A percentile compares a stretch with the other conserved stretches of the same genome.
phyloP scores from a whole-genome alignment of 2,329 filamentous ascomycete genomes.

The Lojkania enalia region DNA sequence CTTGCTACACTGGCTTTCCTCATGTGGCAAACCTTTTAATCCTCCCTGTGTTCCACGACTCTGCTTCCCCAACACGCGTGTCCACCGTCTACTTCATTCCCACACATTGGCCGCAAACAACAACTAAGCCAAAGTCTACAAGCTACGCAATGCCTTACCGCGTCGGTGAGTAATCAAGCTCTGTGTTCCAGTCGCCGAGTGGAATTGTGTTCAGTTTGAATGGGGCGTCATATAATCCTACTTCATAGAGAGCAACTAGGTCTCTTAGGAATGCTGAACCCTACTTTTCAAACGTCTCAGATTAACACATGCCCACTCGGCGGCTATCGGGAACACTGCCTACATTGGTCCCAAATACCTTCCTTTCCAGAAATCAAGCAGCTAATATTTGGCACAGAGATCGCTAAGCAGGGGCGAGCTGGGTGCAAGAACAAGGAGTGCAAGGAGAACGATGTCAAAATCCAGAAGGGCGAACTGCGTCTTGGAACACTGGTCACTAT shows the following conservation, averaged over 20 bases:
- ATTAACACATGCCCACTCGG: background rate
- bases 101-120: background rate
- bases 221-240: too few relatives aligned
- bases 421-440: conserved; percentile 73
- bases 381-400: conserved; percentile 1
- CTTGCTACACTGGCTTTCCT: too few relatives aligned
- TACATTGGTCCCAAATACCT: background rate
- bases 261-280: too few relatives aligned
- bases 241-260: too few relatives aligned
- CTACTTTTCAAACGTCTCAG: background rate
- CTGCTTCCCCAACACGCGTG: too few relatives aligned
- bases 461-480: conserved; percentile 76
- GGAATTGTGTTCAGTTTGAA: too few relatives aligned
- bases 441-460: conserved; percentile 63
- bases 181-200: background rate
- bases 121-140: background rate
- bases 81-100: background rate
- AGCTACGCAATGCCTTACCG: conserved; percentile 34
- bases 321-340: background rate
- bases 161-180: conserved; percentile 20
- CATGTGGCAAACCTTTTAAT: too few relatives aligned
- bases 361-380: background rate
- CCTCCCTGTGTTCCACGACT: too few relatives aligned
- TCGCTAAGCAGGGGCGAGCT: conserved; percentile 60
- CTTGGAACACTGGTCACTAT: conserved; percentile 74